phyloP scores from a whole-genome alignment of 805 yeast genomes.

The Zygosaccharomyces pseudorouxii region DNA sequence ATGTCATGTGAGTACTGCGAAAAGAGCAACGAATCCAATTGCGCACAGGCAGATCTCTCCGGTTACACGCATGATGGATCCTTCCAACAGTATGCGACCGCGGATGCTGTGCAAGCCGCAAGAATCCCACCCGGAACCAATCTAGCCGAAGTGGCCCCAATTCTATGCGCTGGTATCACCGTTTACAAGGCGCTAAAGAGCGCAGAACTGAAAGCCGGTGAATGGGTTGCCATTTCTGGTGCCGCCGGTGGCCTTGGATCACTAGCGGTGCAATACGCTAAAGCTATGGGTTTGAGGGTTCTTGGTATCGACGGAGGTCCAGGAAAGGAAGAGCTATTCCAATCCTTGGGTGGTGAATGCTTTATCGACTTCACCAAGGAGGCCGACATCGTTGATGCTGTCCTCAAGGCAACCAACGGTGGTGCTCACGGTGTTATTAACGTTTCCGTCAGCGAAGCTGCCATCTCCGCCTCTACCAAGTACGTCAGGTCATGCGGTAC shows the following conservation, averaged over 20 bases:
- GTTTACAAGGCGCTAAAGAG: constrained; percentile 87
- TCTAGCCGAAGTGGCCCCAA: constrained; percentile 72
- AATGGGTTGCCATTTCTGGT: constrained; percentile 74
- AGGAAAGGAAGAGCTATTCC: constrained; percentile 51
- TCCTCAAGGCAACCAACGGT: constrained; percentile 57
- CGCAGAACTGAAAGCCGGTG: constrained; percentile 62
- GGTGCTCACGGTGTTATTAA: constrained; percentile 76
- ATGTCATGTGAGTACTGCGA: constrained; percentile 58
- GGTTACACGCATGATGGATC: constrained; percentile 91
- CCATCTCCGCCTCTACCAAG: constrained; percentile 56
- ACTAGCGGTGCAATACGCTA: constrained; percentile 68
- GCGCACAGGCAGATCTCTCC: constrained; percentile 65
- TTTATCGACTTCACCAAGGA: constrained; percentile 56
- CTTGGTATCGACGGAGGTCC: constrained; percentile 69
- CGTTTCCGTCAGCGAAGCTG: constrained; percentile 68
- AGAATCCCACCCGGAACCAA: constrained; percentile 69
- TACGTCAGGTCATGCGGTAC: constrained; percentile 66
- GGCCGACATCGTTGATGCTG: constrained; percentile 51
- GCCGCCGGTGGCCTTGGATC: constrained; percentile 81
- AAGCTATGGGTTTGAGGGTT: constrained; percentile 71
- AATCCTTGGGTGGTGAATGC: constrained; percentile 60
- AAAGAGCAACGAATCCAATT: constrained; percentile 54
- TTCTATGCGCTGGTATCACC: constrained; percentile 87
- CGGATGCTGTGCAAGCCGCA: constrained; percentile 85
- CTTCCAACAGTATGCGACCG: constrained; percentile 86